Evolutionary conservation across 108 stramenopile species (phyloP), one percentile per base, ranked within the genome.

Genomic region (Conticribra weissflogii): DNA sequence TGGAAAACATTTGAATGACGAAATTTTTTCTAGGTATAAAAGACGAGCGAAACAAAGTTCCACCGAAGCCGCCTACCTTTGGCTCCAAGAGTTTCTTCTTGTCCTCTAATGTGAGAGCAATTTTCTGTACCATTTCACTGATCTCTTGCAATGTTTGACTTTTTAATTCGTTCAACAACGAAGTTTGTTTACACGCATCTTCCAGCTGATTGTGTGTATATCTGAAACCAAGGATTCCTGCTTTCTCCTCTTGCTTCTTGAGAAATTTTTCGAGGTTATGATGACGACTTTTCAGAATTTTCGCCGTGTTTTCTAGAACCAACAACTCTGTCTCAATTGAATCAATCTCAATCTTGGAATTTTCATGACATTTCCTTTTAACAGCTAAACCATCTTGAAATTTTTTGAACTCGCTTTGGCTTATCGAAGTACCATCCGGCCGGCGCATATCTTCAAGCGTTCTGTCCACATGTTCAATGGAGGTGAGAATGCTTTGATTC

Each of bases 91-190:
- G 71, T 19, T 58, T 54, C 63, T 86, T 81, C 70, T 71, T 81
- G 36, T 51, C 74, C 30, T 88, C 88, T 18, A 95, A 65, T 31
- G 82, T 76, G 15, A 36, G n/a, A 21, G 66, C 82, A 56, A 93
- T 91, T 41, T 72, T 60, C 30, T 77, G 36, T 1, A 91, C 90
- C 24, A 86, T 32, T 27, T 29, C 49, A 44, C 90, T 88, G n/a
- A 93, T 92, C 34, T 91, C 94, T 22, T 88, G 85, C 36, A 95
- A 63, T 7, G 84, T 90, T 57, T 75, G 53, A 4, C 76, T 82
- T 66, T 91, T 95, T 41, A 67, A 22, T 16, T 81, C 81, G 79
- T 95, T 88, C 59, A 90, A 65, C 31, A 63, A 61, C 1, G 69
- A 65, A 3, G 87, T 85, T 66, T 86, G 67, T 63, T 88, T 82